Evolutionary conservation across 2,329 filamentous ascomycete genomes (phyloP).

Genomic region (Aspergillus novoparasiticus): DNA sequence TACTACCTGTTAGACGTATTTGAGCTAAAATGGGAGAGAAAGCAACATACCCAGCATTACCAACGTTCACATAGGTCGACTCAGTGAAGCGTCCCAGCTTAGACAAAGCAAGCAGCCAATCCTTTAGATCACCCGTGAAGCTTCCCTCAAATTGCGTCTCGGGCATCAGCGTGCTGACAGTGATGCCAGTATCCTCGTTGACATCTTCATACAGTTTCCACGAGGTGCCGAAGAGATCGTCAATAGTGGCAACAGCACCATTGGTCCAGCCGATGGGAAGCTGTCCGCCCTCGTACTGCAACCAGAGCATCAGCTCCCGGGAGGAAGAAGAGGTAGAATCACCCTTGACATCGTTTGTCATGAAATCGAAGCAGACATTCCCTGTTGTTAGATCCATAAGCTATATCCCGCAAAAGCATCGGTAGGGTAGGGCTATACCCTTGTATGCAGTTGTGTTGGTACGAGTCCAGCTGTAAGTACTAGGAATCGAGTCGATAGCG

Average conservation of each 20-base stretch:
- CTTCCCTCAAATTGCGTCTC: conserved; percentile 41
- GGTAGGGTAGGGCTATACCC: conserved; percentile 20
- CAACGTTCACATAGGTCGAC: conserved; percentile 47
- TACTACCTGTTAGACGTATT: conserved; percentile 5
- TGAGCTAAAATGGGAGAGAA: not conserved
- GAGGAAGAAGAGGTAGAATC: conserved; percentile 44
- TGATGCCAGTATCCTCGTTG: conserved; percentile 48
- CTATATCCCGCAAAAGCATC: not conserved
- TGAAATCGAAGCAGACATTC: conserved; percentile 50
- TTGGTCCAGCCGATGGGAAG: conserved; percentile 47
- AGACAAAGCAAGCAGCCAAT: conserved; percentile 45
- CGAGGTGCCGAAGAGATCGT: conserved; percentile 39
- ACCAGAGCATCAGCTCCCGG: conserved; percentile 51
- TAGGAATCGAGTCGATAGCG: conserved; percentile 44
- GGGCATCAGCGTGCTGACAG: conserved; percentile 43
- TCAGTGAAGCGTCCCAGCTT: conserved; percentile 40
- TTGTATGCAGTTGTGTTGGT: conserved; percentile 47
- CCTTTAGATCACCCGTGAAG: conserved; percentile 45
- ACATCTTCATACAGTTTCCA: conserved; percentile 49
- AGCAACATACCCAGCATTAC: conserved; percentile 40
- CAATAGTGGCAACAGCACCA: conserved; percentile 38
- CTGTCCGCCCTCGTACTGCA: conserved; percentile 49
- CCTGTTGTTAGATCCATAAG: not conserved
- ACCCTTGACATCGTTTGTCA: conserved; percentile 47
- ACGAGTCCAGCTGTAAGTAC: conserved; percentile 44